Percentiles rank a stretch among this genome's conserved stretches.
Conservation (phyloP, 176 grass and related monocot species). For the Microstegium vimineum region DNA sequence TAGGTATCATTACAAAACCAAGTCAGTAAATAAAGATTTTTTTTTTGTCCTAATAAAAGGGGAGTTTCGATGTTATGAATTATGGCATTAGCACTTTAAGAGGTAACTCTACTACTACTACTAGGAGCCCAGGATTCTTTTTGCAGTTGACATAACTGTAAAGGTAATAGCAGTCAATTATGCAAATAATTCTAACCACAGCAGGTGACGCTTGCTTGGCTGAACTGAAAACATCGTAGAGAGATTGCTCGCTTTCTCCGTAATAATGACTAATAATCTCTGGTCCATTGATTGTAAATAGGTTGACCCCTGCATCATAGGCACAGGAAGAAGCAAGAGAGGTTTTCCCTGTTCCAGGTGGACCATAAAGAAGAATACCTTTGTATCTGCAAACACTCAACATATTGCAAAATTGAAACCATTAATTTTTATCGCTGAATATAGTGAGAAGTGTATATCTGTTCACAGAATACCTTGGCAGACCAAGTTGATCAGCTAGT, state of each 20-base stretch:
- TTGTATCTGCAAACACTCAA: constrained; percentile 65
- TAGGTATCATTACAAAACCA: neutral
- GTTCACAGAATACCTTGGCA: constrained; percentile 42
- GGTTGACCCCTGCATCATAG: constrained; percentile 45
- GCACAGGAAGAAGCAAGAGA: constrained; percentile 78
- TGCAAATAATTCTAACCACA: constrained; percentile 64
- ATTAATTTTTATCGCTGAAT: neutral
- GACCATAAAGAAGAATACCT: constrained; percentile 87
- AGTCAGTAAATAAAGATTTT: neutral
- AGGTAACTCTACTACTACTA: neutral
- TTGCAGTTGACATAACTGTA: neutral
- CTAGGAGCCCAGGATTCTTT: neutral
- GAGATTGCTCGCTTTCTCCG: constrained; percentile 80
- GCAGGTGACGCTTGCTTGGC: constrained; percentile 71
- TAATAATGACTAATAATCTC: constrained; percentile 87
- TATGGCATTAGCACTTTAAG: neutral
- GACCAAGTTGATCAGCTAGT: constrained; percentile 36
- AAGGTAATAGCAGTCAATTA: neutral
- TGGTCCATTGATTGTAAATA: constrained; percentile 85
- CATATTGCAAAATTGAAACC: constrained; percentile 7
- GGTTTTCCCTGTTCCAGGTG: constrained; percentile 97
- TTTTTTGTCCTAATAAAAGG: neutral
- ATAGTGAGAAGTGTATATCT: neutral
- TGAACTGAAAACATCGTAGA: constrained; percentile 69
- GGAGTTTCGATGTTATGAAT: neutral